Percentiles rank a stretch among this genome's conserved stretches.
These are phyloP conservation scores for Cucurbita moschata DNA, from an alignment of 306 rosid genomes.

Conservation along the genomic window DNA sequence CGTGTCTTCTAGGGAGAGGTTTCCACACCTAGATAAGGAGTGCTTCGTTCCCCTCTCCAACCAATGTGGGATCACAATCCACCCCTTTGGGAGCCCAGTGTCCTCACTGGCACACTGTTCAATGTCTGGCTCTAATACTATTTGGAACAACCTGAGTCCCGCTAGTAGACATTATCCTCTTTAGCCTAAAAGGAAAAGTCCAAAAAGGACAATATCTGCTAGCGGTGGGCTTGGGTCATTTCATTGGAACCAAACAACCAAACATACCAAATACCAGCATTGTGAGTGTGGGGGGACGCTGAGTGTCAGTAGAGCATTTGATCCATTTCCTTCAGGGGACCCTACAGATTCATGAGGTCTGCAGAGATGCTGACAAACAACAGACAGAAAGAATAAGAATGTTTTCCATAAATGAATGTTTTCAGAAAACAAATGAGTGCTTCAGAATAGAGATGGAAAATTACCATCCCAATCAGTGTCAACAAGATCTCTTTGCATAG, in stretches of 20 bases:
- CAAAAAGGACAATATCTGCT: too few relatives aligned
- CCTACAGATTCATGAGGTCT: constrained; percentile 1
- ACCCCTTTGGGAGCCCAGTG: too few relatives aligned
- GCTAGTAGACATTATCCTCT: too few relatives aligned
- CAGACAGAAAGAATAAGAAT: constrained; percentile 7
- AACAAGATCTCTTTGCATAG: not conserved
- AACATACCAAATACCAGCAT: not conserved
- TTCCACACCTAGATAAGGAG: too few relatives aligned
- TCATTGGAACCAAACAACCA: constrained; percentile 4
- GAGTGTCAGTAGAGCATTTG: not conserved
- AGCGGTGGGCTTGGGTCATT: not conserved
- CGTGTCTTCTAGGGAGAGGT: too few relatives aligned
- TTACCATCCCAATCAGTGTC: not conserved
- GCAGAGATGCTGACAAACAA: not conserved
- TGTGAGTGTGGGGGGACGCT: not conserved
- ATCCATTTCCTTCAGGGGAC: not conserved
- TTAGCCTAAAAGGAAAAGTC: too few relatives aligned
- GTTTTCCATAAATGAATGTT: not conserved
- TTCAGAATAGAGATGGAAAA: not conserved
- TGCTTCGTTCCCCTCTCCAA: too few relatives aligned
- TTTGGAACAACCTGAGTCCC: too few relatives aligned
- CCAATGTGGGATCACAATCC: too few relatives aligned
- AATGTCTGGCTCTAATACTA: too few relatives aligned
- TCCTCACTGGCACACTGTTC: too few relatives aligned
- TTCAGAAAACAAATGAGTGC: not conserved